A percentile compares a stretch with the other conserved stretches of the same genome.
Evolutionary conservation across 768 basidiomycete genomes (phyloP).

Genomic region (Hirschioporus abietinus): DNA sequence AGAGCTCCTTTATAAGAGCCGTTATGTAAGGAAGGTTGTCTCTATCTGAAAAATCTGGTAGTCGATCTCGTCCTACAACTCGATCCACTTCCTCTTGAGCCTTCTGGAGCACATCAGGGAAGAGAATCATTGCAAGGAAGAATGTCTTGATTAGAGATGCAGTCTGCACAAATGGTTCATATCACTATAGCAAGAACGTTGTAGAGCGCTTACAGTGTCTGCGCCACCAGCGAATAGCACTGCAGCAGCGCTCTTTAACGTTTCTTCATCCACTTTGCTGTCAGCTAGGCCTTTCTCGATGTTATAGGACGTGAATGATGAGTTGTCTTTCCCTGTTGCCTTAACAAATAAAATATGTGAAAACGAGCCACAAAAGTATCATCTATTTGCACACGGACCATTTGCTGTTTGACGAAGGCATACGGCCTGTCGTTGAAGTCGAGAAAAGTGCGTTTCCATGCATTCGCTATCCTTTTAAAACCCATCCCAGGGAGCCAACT

Average conservation of each 20-base stretch:
- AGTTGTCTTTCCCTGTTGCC: constrained; percentile 20
- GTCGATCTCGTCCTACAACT: constrained; percentile 21
- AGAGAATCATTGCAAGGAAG: constrained; percentile 26
- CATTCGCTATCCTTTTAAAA: constrained; percentile 30
- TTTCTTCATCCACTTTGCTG: constrained; percentile 16
- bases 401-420: constrained; percentile 28
- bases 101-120: constrained; percentile 20
- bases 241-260: constrained; percentile 24
- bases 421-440: constrained; percentile 23
- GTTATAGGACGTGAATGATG: constrained; percentile 28
- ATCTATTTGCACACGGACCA: constrained; percentile 16
- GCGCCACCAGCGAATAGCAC: constrained; percentile 30
- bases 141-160: constrained; percentile 22
- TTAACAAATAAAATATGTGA: constrained; percentile 5
- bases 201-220: constrained; percentile 27
- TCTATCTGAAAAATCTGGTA: constrained; percentile 22
- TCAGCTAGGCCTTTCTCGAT: constrained; percentile 16
- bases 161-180: constrained; percentile 14
- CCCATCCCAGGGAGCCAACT: constrained; percentile 38
- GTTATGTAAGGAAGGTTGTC: constrained; percentile 20
- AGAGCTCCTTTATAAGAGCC: constrained; percentile 21
- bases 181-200: not conserved
- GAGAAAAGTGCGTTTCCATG: constrained; percentile 16
- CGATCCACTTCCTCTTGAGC: constrained; percentile 25
- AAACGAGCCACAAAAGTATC: not conserved